Base-by-base conservation (phyloP, 768 basidiomycete genomes). In the Boletus sp. region DNA sequence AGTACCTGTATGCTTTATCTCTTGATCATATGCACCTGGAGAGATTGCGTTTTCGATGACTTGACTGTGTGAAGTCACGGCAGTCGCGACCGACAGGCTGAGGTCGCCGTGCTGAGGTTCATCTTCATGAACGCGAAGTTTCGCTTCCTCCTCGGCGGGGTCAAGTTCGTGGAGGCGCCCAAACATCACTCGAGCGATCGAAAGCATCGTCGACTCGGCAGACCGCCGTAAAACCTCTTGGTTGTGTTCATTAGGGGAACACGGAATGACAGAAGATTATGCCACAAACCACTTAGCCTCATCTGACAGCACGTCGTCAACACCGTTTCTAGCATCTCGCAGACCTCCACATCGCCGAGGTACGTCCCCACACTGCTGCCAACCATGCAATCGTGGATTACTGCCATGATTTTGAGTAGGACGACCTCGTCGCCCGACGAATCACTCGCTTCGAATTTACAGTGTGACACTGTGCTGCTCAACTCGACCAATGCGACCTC, bases 341-440 rank as follows among this genome's bases (percentile, higher is more conserved):
- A 99, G 15, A 98, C 87, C 67, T 94, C 93, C 50, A 97, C 83
- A 64, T 99, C 96, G 27, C 90, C 92, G 34, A 98, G 79, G 10
- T 78, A 76, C n/a, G 73, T 69, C 1, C 90, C 88, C 29, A 91
- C 83, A 53, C 71, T 74, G 53, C 67, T 72, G 49, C 84, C 79
- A 59, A 87, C 86, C 58, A 97, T 77, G 63, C 89, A 88, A 59
- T 90, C 84, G 57, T 91, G 84, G 49, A 96, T 93, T 17, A 98
- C 86, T 8, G 86, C 81, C 78, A 98, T 83, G 55, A 98, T 93
- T 70, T 86, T 90, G 59, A 96, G 79, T 7, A 98, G 77, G 9
- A 98, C 95, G 8, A 97, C 90, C 70, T 99, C 97, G 72, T 99
- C 97, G 6, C 93, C 90, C n/a, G 94, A 93, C 2, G 92, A 92